Evolutionary conservation across 768 basidiomycete genomes (phyloP), one percentile per base, ranked within the genome.

Genomic region (Boletus coccyginus): DNA sequence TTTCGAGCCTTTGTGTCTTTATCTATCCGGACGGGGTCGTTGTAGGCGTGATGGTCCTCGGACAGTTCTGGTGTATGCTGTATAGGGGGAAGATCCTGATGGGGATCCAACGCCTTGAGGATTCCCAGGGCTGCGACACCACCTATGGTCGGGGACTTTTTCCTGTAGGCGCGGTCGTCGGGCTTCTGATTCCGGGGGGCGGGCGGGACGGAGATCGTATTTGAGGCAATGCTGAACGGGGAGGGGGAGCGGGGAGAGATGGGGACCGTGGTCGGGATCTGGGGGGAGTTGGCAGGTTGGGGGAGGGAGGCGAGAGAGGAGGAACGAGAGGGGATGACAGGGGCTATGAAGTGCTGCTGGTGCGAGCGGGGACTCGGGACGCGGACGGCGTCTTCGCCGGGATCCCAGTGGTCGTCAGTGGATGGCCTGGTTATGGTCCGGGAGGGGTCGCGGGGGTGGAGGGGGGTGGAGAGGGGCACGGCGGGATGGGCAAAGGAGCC

Each of bases 81-180:
- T 8, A 40, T 13, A 1, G 54, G 48, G 13, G 54, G 55, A 1
- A 56, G 38, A 19, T 75, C 67, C 50, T 66, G 57, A 56, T 72
- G 77, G 0, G 88, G 86, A 53, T 90, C 87, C 16, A 90, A 74
- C 3, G 88, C 77, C 45, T 75, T 76, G 53, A 62, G 61, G 40
- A 62, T 63, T 8, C 61, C 61, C 10, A 62, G 33, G 21, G 61
- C 61, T 0, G 56, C 35, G 14, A 59, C 60, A 4, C 71, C 75
- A 2, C 73, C 69, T 50, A 68, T 57, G 1, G 70, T 65, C 0
- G 68, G 69, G 0, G 73, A 58, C 52, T 67, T 74, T 63, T 70
- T 76, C 52, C 63, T 62, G 42, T 50, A 17, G 1, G 31, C 17
- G 13, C 70, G 68, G 35, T 69, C 63, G 21, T 67, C 67, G 5